phyloP scores from a whole-genome alignment of 1,284 basidiomycete genomes.

The Hemileia vastatrix region DNA sequence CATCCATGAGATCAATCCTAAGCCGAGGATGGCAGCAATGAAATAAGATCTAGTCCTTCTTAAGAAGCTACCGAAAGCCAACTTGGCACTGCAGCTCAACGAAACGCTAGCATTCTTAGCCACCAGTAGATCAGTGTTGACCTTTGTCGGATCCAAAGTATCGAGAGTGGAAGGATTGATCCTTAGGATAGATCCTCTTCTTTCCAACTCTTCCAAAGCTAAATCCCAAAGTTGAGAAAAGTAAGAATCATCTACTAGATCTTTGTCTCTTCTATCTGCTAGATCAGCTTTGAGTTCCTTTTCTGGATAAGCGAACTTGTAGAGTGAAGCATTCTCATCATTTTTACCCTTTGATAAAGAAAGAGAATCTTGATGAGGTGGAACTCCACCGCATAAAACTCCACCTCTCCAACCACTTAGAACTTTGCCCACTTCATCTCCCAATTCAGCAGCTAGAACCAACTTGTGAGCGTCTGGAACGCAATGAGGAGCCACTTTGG shows the following conservation, averaged over 20 bases:
- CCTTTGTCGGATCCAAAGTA: too few relatives aligned
- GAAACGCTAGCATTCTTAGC: conserved; percentile 52
- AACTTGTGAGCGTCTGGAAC: conserved; percentile 71
- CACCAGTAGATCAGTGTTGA: conserved; percentile 68
- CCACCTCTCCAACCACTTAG: conserved; percentile 62
- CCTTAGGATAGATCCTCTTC: conserved; percentile 71
- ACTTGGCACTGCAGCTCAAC: conserved; percentile 61
- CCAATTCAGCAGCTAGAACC: conserved; percentile 64
- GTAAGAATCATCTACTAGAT: too few relatives aligned
- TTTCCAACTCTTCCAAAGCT: conserved; percentile 68
- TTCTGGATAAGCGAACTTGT: conserved; percentile 29
- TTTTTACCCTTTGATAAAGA: conserved; percentile 20
- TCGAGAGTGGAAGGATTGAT: too few relatives aligned
- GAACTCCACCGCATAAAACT: conserved; percentile 54
- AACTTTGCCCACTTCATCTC: conserved; percentile 60
- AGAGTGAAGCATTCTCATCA: conserved; percentile 19
- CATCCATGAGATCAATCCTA: conserved; percentile 36
- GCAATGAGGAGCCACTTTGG: conserved; percentile 66
- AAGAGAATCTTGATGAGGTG: too few relatives aligned
- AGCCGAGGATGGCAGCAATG: conserved; percentile 54
- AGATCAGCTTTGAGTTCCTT: conserved; percentile 31
- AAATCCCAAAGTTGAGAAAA: conserved; percentile 65
- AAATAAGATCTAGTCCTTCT: conserved; percentile 60
- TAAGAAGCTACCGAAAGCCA: conserved; percentile 61
- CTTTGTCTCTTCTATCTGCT: conserved; percentile 44